Evolutionary conservation across 2,329 filamentous ascomycete species (phyloP).

Genomic region (Alternaria conjuncta): DNA sequence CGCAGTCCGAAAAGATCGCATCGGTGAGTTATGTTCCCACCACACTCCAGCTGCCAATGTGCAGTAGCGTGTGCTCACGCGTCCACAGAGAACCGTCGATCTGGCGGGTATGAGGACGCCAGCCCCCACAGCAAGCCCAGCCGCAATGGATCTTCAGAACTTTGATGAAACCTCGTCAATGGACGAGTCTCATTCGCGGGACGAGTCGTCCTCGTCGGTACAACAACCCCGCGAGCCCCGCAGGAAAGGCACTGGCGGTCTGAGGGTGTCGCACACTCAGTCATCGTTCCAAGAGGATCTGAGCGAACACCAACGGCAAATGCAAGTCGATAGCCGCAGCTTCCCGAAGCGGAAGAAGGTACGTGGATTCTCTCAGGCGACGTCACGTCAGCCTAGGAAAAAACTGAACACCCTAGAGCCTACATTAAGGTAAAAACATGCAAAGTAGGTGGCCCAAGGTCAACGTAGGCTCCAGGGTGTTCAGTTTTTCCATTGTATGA

Average conservation of each 20-base stretch:
- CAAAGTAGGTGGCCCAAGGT: too few species aligned
- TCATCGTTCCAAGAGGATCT: slow-evolving; percentile 34
- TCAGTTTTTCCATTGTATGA: too few species aligned
- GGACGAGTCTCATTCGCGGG: slow-evolving; percentile 10
- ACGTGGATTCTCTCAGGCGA: not conserved
- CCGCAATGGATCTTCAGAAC: slow-evolving; percentile 9
- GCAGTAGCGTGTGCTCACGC: slow-evolving; percentile 11
- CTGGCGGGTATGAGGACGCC: slow-evolving; percentile 34
- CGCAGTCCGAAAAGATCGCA: slow-evolving; percentile 32
- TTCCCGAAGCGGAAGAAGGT: slow-evolving; percentile 44
- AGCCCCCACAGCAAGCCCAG: slow-evolving; percentile 29
- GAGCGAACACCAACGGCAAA: slow-evolving; percentile 42
- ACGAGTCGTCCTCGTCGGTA: not conserved
- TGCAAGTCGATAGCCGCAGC: slow-evolving; percentile 39
- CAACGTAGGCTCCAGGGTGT: not conserved
- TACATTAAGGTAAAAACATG: not conserved
- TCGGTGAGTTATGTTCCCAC: slow-evolving; percentile 27
- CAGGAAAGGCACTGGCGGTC: slow-evolving; percentile 37
- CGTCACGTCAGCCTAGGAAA: not conserved
- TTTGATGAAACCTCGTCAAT: slow-evolving; percentile 7
- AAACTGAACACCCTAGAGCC: not conserved
- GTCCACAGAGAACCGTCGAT: slow-evolving; percentile 32
- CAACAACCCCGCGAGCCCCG: slow-evolving; percentile 11
- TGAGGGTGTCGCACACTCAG: slow-evolving; percentile 35
- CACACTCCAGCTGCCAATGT: not conserved